These are phyloP conservation scores for Entomortierella lignicola DNA, from an alignment of 192 early-diverging fungal genomes.

Conservation along the genomic window DNA sequence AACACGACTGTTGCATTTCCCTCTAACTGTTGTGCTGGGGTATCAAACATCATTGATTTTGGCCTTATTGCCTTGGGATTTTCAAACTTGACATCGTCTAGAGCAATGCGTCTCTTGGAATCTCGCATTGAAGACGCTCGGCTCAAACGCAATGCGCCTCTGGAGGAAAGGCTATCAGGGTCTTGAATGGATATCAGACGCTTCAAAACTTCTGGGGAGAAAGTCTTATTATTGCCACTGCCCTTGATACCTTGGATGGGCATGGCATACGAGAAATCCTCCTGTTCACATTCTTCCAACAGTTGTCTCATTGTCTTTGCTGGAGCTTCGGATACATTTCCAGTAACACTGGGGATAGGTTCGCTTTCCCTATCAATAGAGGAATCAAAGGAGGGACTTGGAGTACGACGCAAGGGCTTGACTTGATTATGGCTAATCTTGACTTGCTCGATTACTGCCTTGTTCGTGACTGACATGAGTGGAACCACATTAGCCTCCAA, in stretches of 20 bases:
- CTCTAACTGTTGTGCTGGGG: neutral
- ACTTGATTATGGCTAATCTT: constrained; percentile 9
- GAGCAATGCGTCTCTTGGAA: constrained; percentile 17
- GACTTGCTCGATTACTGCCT: neutral
- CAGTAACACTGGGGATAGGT: neutral
- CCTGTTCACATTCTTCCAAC: constrained; percentile 31
- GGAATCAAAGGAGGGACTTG: neutral
- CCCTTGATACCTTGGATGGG: neutral
- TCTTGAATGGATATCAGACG: constrained; percentile 10
- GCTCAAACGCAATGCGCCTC: constrained; percentile 20
- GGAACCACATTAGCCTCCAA: neutral
- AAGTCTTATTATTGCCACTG: constrained; percentile 27
- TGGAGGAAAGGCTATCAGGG: neutral
- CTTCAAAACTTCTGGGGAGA: constrained; percentile 21
- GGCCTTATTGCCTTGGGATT: neutral
- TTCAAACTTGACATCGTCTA: constrained; percentile 31
- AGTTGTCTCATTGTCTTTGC: constrained; percentile 36
- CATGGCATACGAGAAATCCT: constrained; percentile 5
- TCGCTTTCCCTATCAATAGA: neutral
- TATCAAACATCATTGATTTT: neutral
- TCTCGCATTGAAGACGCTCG: constrained; percentile 50
- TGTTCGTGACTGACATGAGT: neutral
- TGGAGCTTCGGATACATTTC: neutral
- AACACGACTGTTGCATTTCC: constrained; percentile 37
- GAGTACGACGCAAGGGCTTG: neutral